These are phyloP conservation scores for Articulospora tetracladia DNA, from an alignment of 495 filamentous ascomycete genomes.

Conservation along the genomic window DNA sequence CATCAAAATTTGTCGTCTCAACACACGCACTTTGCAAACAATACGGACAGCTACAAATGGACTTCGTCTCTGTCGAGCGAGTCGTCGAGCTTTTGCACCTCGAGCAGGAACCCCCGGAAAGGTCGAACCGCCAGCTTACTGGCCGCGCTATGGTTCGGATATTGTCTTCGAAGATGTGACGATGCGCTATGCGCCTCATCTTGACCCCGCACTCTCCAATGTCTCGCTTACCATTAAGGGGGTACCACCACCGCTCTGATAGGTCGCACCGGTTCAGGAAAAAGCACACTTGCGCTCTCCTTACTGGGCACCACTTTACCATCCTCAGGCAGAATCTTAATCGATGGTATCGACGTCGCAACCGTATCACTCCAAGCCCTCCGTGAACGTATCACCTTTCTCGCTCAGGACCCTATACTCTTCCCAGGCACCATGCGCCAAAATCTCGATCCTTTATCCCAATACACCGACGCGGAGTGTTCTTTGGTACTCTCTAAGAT, in stretches of 20 bases:
- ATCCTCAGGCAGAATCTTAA: slow-evolving; percentile 48
- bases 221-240: slow-evolving; percentile 65
- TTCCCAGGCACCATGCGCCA: slow-evolving; percentile 57
- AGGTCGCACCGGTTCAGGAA: slow-evolving; percentile 53
- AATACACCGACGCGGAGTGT: slow-evolving; percentile 44
- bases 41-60: slow-evolving; percentile 83
- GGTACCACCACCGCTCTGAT: slow-evolving; percentile 52
- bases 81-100: slow-evolving; percentile 73
- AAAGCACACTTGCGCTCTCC: slow-evolving; percentile 62
- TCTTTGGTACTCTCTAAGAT: slow-evolving; percentile 45
- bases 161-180: slow-evolving; percentile 75
- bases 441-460: slow-evolving; percentile 47
- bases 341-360: slow-evolving; percentile 58
- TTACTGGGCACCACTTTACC: slow-evolving; percentile 55
- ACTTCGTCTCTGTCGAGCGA: slow-evolving; percentile 83
- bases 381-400: slow-evolving; percentile 34
- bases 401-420: slow-evolving; percentile 62
- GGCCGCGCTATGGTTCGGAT: slow-evolving; percentile 65
- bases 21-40: slow-evolving; percentile 70
- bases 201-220: slow-evolving; percentile 62
- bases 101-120: slow-evolving; percentile 68
- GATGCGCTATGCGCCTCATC: slow-evolving; percentile 70
- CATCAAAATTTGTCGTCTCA: slow-evolving; percentile 57
- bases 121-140: slow-evolving; percentile 64
- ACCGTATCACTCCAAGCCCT: slow-evolving; percentile 57